Conservation (phyloP, 2,329 filamentous ascomycete species). For the Ampelomyces quisqualis region DNA sequence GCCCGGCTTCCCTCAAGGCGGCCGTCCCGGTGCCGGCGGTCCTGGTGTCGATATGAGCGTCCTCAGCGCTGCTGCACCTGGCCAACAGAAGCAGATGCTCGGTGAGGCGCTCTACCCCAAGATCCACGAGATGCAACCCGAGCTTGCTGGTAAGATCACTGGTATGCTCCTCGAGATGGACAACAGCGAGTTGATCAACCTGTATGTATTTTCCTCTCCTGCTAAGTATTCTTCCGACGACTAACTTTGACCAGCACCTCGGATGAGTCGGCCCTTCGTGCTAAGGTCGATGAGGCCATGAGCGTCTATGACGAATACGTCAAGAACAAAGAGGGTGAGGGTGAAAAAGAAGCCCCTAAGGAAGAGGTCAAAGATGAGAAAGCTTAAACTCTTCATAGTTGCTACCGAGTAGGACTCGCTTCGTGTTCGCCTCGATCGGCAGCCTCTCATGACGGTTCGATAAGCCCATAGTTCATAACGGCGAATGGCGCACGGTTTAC, state of each 20-base stretch:
- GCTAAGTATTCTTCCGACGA: slow-evolving; percentile 6
- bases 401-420: slow-evolving; percentile 35
- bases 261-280: slow-evolving; percentile 82
- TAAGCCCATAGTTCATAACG: slow-evolving; percentile 25
- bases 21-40: slow-evolving; percentile 23
- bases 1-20: slow-evolving; percentile 38
- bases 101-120: slow-evolving; percentile 98
- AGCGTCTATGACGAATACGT: slow-evolving; percentile 98
- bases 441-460: slow-evolving; percentile 30
- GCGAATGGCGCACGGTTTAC: slow-evolving; percentile 42
- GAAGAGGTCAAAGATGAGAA: slow-evolving; percentile 53
- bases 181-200: slow-evolving; percentile 85
- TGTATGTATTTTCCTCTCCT: slow-evolving; percentile 66
- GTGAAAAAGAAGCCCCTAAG: slow-evolving; percentile 41
- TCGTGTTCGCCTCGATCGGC: slow-evolving; percentile 28
- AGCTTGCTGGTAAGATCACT: slow-evolving; percentile 97
- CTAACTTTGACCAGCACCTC: slow-evolving; percentile 66
- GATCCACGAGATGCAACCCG: slow-evolving; percentile 91
- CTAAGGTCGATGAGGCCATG: slow-evolving; percentile 97
- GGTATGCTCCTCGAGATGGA: slow-evolving; percentile 99
- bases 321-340: slow-evolving; percentile 68
- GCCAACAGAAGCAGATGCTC: slow-evolving; percentile 97
- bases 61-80: slow-evolving; percentile 57
- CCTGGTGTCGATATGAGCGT: slow-evolving; percentile 53
- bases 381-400: slow-evolving; percentile 40